These are phyloP conservation scores for Ganoderma leucocontextum DNA, from an alignment of 1,284 basidiomycete genomes.

Conservation along the genomic window DNA sequence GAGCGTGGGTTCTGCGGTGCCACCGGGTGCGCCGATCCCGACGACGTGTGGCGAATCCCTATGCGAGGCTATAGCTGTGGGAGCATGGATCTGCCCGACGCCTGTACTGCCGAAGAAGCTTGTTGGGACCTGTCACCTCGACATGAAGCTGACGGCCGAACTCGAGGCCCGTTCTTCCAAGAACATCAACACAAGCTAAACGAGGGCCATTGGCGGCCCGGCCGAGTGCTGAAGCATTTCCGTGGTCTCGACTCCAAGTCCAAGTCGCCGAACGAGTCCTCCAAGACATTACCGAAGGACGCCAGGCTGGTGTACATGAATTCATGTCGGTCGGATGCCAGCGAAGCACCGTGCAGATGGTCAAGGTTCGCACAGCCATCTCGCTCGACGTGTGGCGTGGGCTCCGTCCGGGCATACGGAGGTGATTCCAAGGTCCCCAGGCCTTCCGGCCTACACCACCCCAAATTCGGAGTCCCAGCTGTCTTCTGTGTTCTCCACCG, in stretches of 20 bases:
- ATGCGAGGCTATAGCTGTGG: not conserved
- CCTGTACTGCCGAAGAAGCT: not conserved
- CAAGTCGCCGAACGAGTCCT: not conserved
- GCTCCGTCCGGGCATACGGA: slow-evolving; percentile 2
- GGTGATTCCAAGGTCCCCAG: not conserved
- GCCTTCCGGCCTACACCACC: not conserved
- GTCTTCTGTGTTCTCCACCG: not conserved
- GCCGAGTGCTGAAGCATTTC: not conserved
- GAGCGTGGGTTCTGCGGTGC: slow-evolving; percentile 3
- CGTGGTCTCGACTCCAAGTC: not conserved
- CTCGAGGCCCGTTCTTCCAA: not conserved
- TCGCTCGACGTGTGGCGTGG: not conserved
- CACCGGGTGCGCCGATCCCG: slow-evolving; percentile 1
- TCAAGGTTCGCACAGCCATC: slow-evolving; percentile 3
- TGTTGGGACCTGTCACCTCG: slow-evolving; percentile 3
- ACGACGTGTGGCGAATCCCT: not conserved
- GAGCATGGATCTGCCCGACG: slow-evolving; percentile 5
- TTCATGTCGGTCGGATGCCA: not conserved
- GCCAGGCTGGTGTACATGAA: not conserved
- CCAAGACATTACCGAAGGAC: not conserved
- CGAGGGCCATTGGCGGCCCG: not conserved
- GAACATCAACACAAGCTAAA: not conserved
- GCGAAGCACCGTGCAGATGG: not conserved
- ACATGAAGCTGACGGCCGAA: not conserved
- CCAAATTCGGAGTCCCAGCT: not conserved